These are phyloP conservation scores for Podochytrium sp. DNA, from an alignment of 192 early-diverging fungal species.

Conservation along the genomic window DNA sequence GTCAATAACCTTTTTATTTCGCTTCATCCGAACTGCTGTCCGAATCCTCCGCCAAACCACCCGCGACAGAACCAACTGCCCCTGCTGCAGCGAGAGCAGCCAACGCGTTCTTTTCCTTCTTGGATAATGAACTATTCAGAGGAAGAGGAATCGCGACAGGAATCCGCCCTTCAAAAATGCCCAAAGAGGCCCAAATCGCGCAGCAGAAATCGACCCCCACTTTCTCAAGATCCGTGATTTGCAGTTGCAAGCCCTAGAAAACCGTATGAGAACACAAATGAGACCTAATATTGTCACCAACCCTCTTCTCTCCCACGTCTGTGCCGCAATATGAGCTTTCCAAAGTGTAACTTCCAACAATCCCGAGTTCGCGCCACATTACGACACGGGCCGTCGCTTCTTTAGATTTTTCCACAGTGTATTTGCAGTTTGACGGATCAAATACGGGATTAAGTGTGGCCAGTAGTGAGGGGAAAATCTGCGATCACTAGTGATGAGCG, in stretches of 20 bases:
- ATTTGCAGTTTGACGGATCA: slow-evolving; percentile 41
- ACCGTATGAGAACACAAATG: not conserved
- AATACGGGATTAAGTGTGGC: slow-evolving; percentile 48
- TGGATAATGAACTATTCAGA: not conserved
- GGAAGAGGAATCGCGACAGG: slow-evolving; percentile 15
- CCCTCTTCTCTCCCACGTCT: slow-evolving; percentile 53
- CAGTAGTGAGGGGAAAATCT: slow-evolving; percentile 50
- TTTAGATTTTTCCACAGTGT: slow-evolving; percentile 49
- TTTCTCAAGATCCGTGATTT: slow-evolving; percentile 47
- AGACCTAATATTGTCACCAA: slow-evolving; percentile 10
- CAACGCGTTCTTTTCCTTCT: not conserved
- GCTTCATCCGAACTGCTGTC: not conserved
- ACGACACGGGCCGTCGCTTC: slow-evolving; percentile 57
- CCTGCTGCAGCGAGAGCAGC: not conserved
- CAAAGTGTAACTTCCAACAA: slow-evolving; percentile 51
- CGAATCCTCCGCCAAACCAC: not conserved
- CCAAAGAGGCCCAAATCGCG: slow-evolving; percentile 31
- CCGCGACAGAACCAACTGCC: not conserved
- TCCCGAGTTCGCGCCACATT: slow-evolving; percentile 47
- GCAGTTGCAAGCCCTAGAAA: slow-evolving; percentile 48
- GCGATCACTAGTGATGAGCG: slow-evolving; percentile 17
- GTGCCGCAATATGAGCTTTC: slow-evolving; percentile 56
- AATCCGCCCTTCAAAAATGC: slow-evolving; percentile 28
- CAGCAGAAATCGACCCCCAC: slow-evolving; percentile 48
- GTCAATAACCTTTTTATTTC: too few species aligned